Evolutionary conservation across 352 stramenopile genomes (phyloP), one percentile per base, ranked within the genome.

Genomic region (Phytophthora hibernalis): DNA sequence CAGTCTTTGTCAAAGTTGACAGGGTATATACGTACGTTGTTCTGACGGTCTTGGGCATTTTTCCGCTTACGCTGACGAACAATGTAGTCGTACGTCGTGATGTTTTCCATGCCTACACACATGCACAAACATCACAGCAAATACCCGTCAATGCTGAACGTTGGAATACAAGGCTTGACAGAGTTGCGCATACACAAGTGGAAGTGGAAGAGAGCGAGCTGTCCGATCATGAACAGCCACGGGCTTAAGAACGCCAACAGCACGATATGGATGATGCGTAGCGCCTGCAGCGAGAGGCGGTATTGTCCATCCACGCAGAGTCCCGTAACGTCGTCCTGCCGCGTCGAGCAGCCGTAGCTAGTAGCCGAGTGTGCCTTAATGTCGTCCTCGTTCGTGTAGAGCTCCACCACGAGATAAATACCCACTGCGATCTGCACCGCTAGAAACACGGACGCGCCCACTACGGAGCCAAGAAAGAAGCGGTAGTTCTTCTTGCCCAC

Each of bases 11-110:
- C 33, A 40, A 42, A 42, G 77, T 59, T 76, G 21, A 88, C 65
- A 50, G 79, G 80, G 54, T 92, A 64, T 18, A 92, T 84, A 93
- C 85, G 83, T 91, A 93, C 85, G 44, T 31, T 65, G 53, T 83
- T 85, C 49, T 88, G 74, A 33, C 82, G 79, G 26, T 90, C 68
- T 50, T 79, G 84, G 16, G 80, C 77, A 61, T 85, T 82, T 62
- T 89, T 85, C 54, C 78, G 83, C 71, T 92, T 94, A 54, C 86
- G 84, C 54, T 94, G 83, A 21, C 74, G 86, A 21, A 96, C 87
- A 72, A 96, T 96, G 71, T 92, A 96, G 66, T 96, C 88, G 60
- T 96, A 96, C 1, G 88, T 96, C 12, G 88, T 96, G 48, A 92
- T 86, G 55, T 91, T 80, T 26, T 95, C 84, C 54, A 89, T 80